Evolutionary conservation across 257 asterid genomes (phyloP).

Genomic region (Jaltomata sinuosa): DNA sequence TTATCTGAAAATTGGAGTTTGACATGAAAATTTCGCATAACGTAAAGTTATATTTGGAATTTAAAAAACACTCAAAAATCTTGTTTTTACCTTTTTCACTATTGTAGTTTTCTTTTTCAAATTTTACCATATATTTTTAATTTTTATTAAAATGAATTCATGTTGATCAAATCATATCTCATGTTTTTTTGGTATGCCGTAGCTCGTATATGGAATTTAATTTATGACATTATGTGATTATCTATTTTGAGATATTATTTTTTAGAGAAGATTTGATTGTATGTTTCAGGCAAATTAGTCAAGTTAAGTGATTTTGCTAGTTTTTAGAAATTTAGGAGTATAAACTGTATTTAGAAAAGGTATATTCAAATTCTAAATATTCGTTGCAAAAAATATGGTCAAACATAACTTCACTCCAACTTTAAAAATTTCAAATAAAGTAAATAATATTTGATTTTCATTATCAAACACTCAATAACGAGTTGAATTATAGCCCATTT

Average conservation of each 20-base stretch:
- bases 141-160: not conserved
- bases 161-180: not conserved
- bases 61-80: too few relatives aligned
- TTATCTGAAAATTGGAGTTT: too few relatives aligned
- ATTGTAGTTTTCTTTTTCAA: too few relatives aligned
- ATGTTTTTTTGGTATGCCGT: not conserved
- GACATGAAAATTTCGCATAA: too few relatives aligned
- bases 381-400: not conserved
- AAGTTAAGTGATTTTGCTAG: not conserved
- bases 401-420: not conserved
- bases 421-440: not conserved
- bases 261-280: not conserved
- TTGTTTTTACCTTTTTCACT: too few relatives aligned
- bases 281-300: not conserved
- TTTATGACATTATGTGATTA: not conserved
- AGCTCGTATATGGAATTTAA: not conserved
- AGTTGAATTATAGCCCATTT: not conserved
- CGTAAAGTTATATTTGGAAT: too few relatives aligned
- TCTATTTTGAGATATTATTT: not conserved
- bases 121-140: too few relatives aligned
- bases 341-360: not conserved
- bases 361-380: not conserved
- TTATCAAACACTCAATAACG: not conserved
- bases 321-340: not conserved
- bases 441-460: not conserved